phyloP scores from a whole-genome alignment of 192 early-diverging fungal genomes.

The Entophlyctis luteolus region DNA sequence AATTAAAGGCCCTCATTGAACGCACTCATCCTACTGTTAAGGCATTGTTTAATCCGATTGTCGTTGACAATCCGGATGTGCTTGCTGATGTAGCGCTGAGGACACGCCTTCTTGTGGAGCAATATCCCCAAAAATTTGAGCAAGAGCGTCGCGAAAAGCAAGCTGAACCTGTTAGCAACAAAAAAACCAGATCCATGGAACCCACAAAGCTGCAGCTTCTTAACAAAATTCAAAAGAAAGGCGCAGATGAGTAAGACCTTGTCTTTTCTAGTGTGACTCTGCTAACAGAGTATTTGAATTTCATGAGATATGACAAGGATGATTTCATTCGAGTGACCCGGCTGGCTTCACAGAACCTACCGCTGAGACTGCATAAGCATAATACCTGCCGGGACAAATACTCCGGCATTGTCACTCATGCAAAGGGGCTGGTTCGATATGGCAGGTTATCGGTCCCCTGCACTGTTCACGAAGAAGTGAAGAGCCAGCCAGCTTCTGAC shows the following conservation, averaged over 20 bases:
- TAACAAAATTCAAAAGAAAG: not conserved
- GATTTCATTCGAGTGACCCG: not conserved
- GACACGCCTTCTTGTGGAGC: not conserved
- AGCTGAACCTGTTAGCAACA: not conserved
- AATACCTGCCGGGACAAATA: conserved; percentile 10
- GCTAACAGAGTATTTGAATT: not conserved
- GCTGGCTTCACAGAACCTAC: conserved; percentile 2
- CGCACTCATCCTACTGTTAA: too few species aligned
- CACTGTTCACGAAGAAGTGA: not conserved
- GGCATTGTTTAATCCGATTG: conserved; percentile 16
- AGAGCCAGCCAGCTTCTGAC: not conserved
- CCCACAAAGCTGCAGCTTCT: not conserved
- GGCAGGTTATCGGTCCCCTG: not conserved
- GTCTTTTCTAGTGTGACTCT: not conserved
- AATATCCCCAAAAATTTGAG: conserved; percentile 10
- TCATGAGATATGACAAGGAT: not conserved
- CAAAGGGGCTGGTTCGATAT: not conserved
- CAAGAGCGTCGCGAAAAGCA: not conserved
- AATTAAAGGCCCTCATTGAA: too few species aligned
- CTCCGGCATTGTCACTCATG: conserved; percentile 1
- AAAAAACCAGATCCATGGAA: not conserved
- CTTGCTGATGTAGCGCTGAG: conserved; percentile 22
- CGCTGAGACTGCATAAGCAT: not conserved
- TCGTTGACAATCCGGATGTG: conserved; percentile 14
- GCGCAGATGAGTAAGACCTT: not conserved